Conservation (phyloP, 1,284 basidiomycete species). For the Cutaneotrichosporon mucoides region DNA sequence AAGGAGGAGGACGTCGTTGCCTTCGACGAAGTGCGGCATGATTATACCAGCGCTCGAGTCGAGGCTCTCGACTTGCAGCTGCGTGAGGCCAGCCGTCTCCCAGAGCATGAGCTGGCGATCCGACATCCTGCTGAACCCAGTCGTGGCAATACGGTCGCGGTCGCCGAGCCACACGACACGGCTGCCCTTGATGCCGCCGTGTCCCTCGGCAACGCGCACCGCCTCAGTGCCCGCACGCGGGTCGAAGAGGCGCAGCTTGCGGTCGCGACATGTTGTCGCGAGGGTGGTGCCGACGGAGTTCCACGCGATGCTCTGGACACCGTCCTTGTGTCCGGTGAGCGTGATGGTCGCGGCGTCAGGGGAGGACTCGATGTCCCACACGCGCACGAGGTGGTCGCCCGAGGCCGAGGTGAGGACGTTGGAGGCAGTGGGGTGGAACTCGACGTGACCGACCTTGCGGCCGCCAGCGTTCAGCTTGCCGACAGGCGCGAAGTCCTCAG, state of each 20-base stretch:
- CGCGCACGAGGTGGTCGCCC: slow-evolving; percentile 81
- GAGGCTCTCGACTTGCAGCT: slow-evolving; percentile 69
- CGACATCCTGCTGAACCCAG: slow-evolving; percentile 92
- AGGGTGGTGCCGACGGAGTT: slow-evolving; percentile 72
- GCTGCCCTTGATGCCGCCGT: slow-evolving; percentile 89
- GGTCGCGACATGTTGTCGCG: slow-evolving; percentile 78
- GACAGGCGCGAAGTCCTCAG: slow-evolving; percentile 75
- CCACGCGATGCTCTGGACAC: slow-evolving; percentile 82
- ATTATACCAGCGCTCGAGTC: slow-evolving; percentile 89
- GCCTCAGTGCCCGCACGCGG: slow-evolving; percentile 74
- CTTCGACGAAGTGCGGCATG: slow-evolving; percentile 96
- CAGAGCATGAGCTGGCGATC: slow-evolving; percentile 85
- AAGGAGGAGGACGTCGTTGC: slow-evolving; percentile 87
- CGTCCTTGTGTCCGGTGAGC: slow-evolving; percentile 75
- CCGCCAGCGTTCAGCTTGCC: slow-evolving; percentile 51
- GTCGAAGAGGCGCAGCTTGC: slow-evolving; percentile 89
- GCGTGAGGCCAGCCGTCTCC: slow-evolving; percentile 70
- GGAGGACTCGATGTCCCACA: slow-evolving; percentile 76
- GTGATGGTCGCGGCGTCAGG: slow-evolving; percentile 59
- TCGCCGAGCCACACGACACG: slow-evolving; percentile 90
- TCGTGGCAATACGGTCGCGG: slow-evolving; percentile 79
- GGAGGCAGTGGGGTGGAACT: slow-evolving; percentile 88
- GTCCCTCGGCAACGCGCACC: slow-evolving; percentile 76
- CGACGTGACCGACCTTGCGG: slow-evolving; percentile 86
- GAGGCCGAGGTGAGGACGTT: slow-evolving; percentile 83